These are phyloP conservation scores for Euclidium syriacum DNA, from an alignment of 345 rosid genomes.

Conservation along the genomic window DNA sequence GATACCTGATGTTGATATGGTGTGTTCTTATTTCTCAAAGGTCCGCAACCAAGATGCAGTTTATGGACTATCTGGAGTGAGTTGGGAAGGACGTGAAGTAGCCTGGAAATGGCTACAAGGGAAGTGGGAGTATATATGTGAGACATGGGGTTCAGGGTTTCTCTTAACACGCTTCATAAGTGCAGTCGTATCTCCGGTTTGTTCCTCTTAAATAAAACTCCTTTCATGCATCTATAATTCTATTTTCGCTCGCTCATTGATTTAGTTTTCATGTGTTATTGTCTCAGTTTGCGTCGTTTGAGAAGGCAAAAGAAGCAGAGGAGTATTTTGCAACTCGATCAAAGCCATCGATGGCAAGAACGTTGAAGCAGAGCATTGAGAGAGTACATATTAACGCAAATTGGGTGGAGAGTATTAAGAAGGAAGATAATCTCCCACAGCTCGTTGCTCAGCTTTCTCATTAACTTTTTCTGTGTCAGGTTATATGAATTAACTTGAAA, in stretches of 20 bases:
- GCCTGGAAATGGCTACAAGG: conserved; percentile 92
- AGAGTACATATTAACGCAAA: conserved; percentile 62
- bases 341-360: conserved; percentile 60
- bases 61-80: conserved; percentile 57
- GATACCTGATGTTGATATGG: neutral
- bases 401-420: conserved; percentile 69
- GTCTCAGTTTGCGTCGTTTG: conserved; percentile 75
- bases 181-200: conserved; percentile 73
- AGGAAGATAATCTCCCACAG: conserved; percentile 45
- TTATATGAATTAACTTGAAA: neutral
- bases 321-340: conserved; percentile 69
- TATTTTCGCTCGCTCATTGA: neutral
- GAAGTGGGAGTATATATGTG: conserved; percentile 68
- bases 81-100: conserved; percentile 84
- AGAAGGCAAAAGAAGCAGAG: conserved; percentile 72
- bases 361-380: conserved; percentile 93
- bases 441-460: conserved; percentile 43
- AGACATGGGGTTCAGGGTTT: conserved; percentile 71
- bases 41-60: conserved; percentile 90
- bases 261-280: neutral
- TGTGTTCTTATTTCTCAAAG: conserved; percentile 30
- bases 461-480: neutral
- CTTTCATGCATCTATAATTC: neutral
- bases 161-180: conserved; percentile 68
- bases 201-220: neutral